Conservation (phyloP, 345 rosid species). For the Anastatica hierochuntica region DNA sequence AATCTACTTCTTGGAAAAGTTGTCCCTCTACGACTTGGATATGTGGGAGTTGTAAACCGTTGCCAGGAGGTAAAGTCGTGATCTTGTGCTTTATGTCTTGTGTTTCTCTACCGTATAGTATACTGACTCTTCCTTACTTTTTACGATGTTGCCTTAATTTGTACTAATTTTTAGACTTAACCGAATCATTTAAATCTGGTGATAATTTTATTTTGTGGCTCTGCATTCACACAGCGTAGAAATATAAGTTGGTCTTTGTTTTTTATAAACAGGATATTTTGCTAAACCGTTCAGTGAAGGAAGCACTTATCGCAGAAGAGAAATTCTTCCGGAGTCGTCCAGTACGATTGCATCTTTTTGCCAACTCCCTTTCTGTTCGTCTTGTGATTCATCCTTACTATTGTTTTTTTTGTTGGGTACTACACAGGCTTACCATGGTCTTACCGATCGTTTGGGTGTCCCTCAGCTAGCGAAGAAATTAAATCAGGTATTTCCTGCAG, state of each 20-base stretch:
- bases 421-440: conserved; percentile 45
- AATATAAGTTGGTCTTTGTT: neutral
- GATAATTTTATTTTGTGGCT: neutral
- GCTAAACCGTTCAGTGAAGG: conserved; percentile 44
- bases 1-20: conserved; percentile 54
- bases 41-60: conserved; percentile 66
- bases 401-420: conserved; percentile 6
- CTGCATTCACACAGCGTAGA: neutral
- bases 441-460: conserved; percentile 51
- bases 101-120: neutral
- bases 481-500: conserved; percentile 41
- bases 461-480: conserved; percentile 67
- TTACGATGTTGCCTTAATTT: neutral
- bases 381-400: conserved; percentile 1
- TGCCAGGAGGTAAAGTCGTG: conserved; percentile 43
- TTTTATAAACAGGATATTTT: conserved; percentile 40
- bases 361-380: conserved; percentile 12
- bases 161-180: neutral
- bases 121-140: neutral
- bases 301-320: conserved; percentile 45
- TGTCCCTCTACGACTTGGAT: conserved; percentile 56
- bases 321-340: conserved; percentile 44
- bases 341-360: conserved; percentile 25
- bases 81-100: conserved; percentile 1
- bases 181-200: neutral